These are phyloP conservation scores for Microcera coccophila DNA, from an alignment of 2,329 filamentous ascomycete genomes.

Conservation along the genomic window DNA sequence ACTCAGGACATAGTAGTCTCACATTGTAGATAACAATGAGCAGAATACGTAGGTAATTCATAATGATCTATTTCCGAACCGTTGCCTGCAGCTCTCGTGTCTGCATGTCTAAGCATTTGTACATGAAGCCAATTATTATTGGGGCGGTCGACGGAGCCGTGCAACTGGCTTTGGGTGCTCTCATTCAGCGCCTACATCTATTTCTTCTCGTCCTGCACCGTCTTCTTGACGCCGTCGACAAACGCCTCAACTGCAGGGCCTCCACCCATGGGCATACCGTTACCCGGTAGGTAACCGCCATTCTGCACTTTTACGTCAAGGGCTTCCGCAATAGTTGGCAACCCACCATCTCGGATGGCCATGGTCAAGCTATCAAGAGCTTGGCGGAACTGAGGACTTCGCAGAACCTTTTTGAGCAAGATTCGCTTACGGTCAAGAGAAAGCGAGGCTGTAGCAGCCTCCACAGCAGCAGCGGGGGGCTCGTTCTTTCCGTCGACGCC, in stretches of 20 bases:
- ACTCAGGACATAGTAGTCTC: too few relatives aligned
- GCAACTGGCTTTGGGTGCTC: background rate
- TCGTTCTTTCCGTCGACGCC: slow-evolving; percentile 57
- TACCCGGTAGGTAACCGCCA: slow-evolving; percentile 74
- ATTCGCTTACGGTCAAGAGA: slow-evolving; percentile 72
- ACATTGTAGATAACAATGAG: too few relatives aligned
- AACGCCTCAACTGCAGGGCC: slow-evolving; percentile 89
- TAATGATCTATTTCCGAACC: too few relatives aligned
- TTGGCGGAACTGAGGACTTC: slow-evolving; percentile 87
- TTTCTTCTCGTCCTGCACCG: slow-evolving; percentile 57
- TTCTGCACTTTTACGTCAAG: slow-evolving; percentile 76
- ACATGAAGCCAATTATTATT: background rate
- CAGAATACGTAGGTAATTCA: too few relatives aligned
- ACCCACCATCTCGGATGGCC: slow-evolving; percentile 82
- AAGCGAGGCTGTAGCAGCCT: slow-evolving; percentile 70
- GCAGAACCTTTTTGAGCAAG: slow-evolving; percentile 75
- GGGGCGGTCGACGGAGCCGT: too few relatives aligned
- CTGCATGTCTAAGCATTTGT: too few relatives aligned
- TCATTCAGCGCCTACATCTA: background rate
- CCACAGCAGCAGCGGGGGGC: slow-evolving; percentile 62
- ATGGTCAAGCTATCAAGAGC: slow-evolving; percentile 80
- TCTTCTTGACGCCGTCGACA: slow-evolving; percentile 80
- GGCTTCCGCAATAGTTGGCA: slow-evolving; percentile 86
- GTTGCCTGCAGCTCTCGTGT: too few relatives aligned
- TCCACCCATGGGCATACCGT: slow-evolving; percentile 79